phyloP scores from a whole-genome alignment of 2,329 filamentous ascomycete genomes.

The Colletotrichum horii region DNA sequence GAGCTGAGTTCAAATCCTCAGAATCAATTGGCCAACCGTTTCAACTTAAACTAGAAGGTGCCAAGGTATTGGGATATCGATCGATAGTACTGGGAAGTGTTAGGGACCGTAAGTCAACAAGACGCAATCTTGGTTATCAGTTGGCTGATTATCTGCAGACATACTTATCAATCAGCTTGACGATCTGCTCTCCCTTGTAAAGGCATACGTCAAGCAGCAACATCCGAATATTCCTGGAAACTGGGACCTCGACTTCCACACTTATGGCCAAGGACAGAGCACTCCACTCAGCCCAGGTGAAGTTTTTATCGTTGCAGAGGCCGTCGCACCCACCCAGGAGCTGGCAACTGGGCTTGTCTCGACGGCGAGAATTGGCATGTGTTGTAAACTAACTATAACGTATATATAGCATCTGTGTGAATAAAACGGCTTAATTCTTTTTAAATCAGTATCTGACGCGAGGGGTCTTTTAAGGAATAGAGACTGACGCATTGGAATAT shows the following conservation, averaged over 20 bases:
- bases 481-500: too few relatives aligned
- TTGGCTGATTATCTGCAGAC: neutral
- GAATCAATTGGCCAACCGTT: neutral
- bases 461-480: too few relatives aligned
- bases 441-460: too few relatives aligned
- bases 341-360: slow-evolving; percentile 41
- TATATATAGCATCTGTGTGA: too few relatives aligned
- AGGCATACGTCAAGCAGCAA: neutral
- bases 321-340: slow-evolving; percentile 47
- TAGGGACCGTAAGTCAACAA: neutral
- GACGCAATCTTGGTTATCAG: neutral
- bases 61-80: neutral
- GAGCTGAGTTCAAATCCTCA: neutral
- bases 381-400: too few relatives aligned
- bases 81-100: neutral
- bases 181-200: neutral
- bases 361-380: slow-evolving; percentile 30
- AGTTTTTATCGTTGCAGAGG: slow-evolving; percentile 53
- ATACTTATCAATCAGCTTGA: neutral
- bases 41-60: neutral
- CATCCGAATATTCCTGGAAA: neutral
- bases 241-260: neutral
- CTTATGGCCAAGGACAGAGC: neutral
- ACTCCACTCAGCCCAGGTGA: slow-evolving; percentile 29
- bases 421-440: too few relatives aligned